These are phyloP conservation scores for Magnusiomyces fungicola DNA, from an alignment of 1,139 yeast genomes.

Conservation along the genomic window DNA sequence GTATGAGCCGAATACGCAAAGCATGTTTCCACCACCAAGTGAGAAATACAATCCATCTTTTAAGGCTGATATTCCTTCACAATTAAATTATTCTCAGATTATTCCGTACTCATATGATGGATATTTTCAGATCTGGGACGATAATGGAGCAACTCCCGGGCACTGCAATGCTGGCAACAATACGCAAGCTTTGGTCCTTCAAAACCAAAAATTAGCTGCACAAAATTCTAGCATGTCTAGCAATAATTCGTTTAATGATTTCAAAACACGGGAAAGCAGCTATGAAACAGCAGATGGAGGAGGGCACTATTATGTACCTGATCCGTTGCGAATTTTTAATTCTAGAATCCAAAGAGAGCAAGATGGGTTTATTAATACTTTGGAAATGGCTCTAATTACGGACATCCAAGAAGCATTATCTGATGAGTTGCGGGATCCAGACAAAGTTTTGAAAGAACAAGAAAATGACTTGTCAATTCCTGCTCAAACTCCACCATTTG, in stretches of 20 bases:
- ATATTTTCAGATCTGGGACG: neutral
- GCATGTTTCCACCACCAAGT: neutral
- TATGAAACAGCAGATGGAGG: neutral
- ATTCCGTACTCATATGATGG: neutral
- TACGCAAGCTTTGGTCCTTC: neutral
- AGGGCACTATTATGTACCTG: neutral
- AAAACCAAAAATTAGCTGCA: neutral
- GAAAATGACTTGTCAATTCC: too few relatives aligned
- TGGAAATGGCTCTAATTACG: neutral
- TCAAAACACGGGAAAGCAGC: neutral
- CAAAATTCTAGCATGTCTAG: neutral
- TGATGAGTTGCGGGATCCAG: neutral
- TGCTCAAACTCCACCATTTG: too few relatives aligned
- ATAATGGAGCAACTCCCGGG: too few relatives aligned
- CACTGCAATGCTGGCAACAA: neutral
- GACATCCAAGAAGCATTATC: neutral
- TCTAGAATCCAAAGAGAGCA: too few relatives aligned
- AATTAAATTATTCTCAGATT: neutral
- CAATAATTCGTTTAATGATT: neutral
- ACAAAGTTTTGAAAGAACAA: too few relatives aligned
- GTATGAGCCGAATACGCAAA: too few relatives aligned
- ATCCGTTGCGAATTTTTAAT: neutral
- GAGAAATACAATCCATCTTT: neutral
- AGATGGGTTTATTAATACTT: too few relatives aligned
- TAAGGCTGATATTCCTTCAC: neutral